A percentile compares a stretch with the other conserved stretches of the same genome.
Evolutionary conservation across 2,329 filamentous ascomycete genomes (phyloP).

Genomic region (Talaromyces sp.): DNA sequence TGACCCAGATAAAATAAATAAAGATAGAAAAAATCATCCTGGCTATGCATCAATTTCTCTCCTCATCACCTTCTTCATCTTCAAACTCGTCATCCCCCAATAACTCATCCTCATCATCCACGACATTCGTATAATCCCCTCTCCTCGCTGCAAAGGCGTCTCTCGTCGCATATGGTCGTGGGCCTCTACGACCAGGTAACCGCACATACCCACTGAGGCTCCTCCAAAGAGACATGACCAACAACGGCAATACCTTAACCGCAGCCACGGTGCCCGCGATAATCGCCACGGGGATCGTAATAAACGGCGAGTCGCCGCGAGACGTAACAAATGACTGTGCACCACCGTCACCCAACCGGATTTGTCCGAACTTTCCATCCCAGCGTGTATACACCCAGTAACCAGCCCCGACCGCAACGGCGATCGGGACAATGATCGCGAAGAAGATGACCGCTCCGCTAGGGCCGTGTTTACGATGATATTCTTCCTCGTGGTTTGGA

Average conservation of each 20-base stretch:
- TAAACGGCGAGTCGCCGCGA: conserved; percentile 67
- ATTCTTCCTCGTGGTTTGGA: conserved; percentile 76
- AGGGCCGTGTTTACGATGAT: conserved; percentile 64
- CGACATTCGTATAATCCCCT: conserved; percentile 82
- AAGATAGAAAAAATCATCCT: not conserved
- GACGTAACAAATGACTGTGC: conserved; percentile 41
- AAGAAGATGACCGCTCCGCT: conserved; percentile 76
- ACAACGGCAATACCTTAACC: conserved; percentile 65
- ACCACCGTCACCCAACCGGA: conserved; percentile 63
- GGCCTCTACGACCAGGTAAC: conserved; percentile 37
- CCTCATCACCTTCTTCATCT: conserved; percentile 72
- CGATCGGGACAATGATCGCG: conserved; percentile 71
- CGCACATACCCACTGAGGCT: conserved; percentile 50
- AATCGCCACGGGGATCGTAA: conserved; percentile 69
- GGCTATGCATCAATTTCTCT: conserved; percentile 5
- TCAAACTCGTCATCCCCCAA: conserved; percentile 82
- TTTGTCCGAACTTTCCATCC: conserved; percentile 85
- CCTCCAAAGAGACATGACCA: conserved; percentile 69
- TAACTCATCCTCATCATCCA: conserved; percentile 90
- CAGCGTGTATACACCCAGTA: conserved; percentile 83
- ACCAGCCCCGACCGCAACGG: conserved; percentile 64
- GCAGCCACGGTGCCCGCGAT: conserved; percentile 77
- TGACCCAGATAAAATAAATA: not conserved
- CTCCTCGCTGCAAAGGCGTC: conserved; percentile 82
- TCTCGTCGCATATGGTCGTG: conserved; percentile 74